Evolutionary conservation across 169 alveolate species (phyloP), one percentile per base, ranked within the genome.

Genomic region (Eimeria tenella): DNA sequence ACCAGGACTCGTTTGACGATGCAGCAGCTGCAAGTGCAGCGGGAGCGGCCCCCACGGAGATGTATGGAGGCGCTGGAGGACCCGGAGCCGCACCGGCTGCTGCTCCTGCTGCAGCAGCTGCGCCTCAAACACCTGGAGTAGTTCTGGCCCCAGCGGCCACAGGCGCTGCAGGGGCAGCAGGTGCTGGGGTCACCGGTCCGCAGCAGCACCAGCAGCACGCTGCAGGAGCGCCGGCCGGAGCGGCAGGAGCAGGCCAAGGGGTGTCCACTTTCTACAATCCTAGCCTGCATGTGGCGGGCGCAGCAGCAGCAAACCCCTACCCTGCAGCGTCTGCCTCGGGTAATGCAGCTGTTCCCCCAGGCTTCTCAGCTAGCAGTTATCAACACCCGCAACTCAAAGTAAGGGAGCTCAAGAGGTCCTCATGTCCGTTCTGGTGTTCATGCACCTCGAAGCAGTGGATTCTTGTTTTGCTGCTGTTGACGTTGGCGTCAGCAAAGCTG

Each of bases 151-250:
- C 88, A 9, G 65, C 88, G 31, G 65, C 88, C 49, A 55, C 88
- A 79, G 70, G 62, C 17, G 88, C 88, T 50, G 70, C 88, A 21
- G 88, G 71, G 52, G 88, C 88, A 53, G 88, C 71, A 79, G 88
- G 88, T 19, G 88, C 88, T 21, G 71, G 52, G 23, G 88, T 79
- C 15, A 53, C 55, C 15, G 88, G 88, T 0, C 88, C 88, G 62
- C 84, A 74, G 84, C 84, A 74, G 62, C 84, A 74, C 62, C 88
- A 79, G 88, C 88, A 79, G 88, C 88, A 79, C 71, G 88, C 88
- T 15, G 88, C 88, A 53, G 88, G 70, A 79, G 88, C 88, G 19
- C 55, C 88, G 5, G 52, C 55, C 4, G 88, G 62, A 79, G 88
- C 88, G n/a, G 88, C 88, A 13, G 88, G 70, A 53, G 88, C 88